A percentile compares a stretch with the other conserved stretches of the same genome.
Evolutionary conservation across 345 rosid genomes (phyloP).

Genomic region (Schrenkiella parvula): DNA sequence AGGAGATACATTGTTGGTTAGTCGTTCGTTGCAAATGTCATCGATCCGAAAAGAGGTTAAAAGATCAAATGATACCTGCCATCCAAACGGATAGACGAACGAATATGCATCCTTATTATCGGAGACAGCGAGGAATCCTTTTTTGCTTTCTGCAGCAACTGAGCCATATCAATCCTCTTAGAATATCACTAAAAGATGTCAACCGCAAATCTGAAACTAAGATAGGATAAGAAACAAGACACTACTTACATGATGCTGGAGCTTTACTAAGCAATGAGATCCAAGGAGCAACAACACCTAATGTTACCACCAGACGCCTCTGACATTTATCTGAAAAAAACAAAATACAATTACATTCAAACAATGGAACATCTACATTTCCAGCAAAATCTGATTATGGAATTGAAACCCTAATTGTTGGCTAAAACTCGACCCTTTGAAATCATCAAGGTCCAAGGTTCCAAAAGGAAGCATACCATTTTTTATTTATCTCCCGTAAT

Average conservation of each 20-base stretch:
- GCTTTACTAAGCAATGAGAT: slow-evolving; percentile 49
- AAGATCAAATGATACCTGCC: slow-evolving; percentile 58
- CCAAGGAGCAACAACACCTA: slow-evolving; percentile 57
- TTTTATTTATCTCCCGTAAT: background rate
- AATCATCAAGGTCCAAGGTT: background rate
- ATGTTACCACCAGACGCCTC: slow-evolving; percentile 63
- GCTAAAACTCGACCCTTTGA: background rate
- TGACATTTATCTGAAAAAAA: slow-evolving; percentile 45
- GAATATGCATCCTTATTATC: slow-evolving; percentile 86
- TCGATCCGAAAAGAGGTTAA: background rate
- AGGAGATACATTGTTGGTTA: background rate
- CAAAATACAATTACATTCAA: background rate
- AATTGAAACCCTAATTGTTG: background rate
- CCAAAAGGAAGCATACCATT: background rate
- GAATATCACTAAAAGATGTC: slow-evolving; percentile 36
- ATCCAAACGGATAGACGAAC: slow-evolving; percentile 83
- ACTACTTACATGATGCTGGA: slow-evolving; percentile 58
- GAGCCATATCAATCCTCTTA: slow-evolving; percentile 90
- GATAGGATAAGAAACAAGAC: background rate
- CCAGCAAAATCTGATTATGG: background rate
- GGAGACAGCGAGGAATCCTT: slow-evolving; percentile 59
- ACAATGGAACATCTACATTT: background rate
- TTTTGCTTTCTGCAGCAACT: slow-evolving; percentile 97
- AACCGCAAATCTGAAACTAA: background rate
- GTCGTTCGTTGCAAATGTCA: background rate